phyloP scores from a whole-genome alignment of 163 green algal species.

The Scenedesmus sp. region DNA sequence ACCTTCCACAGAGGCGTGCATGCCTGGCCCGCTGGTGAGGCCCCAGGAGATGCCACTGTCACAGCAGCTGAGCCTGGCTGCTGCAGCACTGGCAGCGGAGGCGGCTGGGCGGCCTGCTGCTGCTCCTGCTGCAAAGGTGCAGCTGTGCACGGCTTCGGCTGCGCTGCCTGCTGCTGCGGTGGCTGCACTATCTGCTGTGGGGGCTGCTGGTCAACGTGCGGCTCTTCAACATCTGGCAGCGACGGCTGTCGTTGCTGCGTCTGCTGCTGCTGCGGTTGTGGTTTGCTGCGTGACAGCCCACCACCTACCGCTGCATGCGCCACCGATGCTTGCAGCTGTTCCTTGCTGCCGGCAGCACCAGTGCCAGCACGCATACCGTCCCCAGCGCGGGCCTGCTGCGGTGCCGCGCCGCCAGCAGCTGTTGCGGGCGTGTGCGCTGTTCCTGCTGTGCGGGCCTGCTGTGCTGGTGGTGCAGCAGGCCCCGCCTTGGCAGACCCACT shows the following conservation, averaged over 20 bases:
- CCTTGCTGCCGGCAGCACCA: no score
- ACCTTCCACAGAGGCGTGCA: neutral
- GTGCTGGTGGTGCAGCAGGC: neutral
- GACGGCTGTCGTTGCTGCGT: no score
- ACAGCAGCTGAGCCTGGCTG: neutral
- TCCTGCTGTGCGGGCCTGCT: neutral
- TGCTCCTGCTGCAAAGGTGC: neutral
- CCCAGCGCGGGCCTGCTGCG: neutral
- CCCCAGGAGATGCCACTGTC: neutral
- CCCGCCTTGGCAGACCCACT: neutral
- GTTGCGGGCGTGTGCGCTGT: neutral
- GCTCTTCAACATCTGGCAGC: no score
- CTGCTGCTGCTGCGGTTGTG: no score
- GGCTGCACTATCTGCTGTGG: no score
- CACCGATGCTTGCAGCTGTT: no score
- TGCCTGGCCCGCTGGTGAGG: neutral
- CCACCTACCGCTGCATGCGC: no score
- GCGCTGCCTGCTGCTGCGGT: no score
- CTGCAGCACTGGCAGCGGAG: neutral
- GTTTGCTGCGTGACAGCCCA: no score
- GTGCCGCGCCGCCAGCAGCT: neutral
- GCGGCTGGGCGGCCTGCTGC: neutral
- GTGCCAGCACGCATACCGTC: neutral
- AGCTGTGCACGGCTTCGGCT: no score
- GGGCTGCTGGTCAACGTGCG: no score